Evolutionary conservation across 2,329 filamentous ascomycete species (phyloP).

Genomic region (Sclerotinia nivalis): DNA sequence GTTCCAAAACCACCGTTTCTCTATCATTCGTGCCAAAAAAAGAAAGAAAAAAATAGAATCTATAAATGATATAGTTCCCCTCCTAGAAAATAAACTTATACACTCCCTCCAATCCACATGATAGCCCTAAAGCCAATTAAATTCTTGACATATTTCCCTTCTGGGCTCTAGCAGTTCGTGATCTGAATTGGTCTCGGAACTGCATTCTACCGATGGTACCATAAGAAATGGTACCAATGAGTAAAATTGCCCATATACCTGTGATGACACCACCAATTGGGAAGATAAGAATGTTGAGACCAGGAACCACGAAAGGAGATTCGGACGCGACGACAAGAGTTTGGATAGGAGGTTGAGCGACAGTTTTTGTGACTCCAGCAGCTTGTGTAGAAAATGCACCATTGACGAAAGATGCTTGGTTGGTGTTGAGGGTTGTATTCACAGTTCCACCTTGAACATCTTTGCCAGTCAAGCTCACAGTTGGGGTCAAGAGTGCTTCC

Average conservation of each 20-base stretch:
- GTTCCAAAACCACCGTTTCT: neutral
- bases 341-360: slow-evolving; percentile 39
- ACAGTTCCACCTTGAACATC: slow-evolving; percentile 54
- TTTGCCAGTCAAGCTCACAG: slow-evolving; percentile 64
- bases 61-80: slow-evolving; percentile 14
- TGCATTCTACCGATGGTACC: slow-evolving; percentile 67
- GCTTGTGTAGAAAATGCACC: slow-evolving; percentile 63
- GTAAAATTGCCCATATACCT: slow-evolving; percentile 59
- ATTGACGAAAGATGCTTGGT: slow-evolving; percentile 70
- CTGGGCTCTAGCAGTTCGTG: slow-evolving; percentile 48
- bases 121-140: slow-evolving; percentile 23
- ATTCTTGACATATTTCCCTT: slow-evolving; percentile 42
- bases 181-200: slow-evolving; percentile 64
- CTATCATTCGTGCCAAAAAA: neutral
- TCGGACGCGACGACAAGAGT: slow-evolving; percentile 41
- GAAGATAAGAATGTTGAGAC: slow-evolving; percentile 66
- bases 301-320: slow-evolving; percentile 66
- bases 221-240: slow-evolving; percentile 58
- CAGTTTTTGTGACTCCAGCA: slow-evolving; percentile 31
- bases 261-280: slow-evolving; percentile 70
- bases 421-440: slow-evolving; percentile 65
- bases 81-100: slow-evolving; percentile 18
- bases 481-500: slow-evolving; percentile 65
- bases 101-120: neutral
- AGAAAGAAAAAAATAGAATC: no score